Base-by-base conservation (phyloP, 2,329 filamentous ascomycete genomes). In the Colletotrichum sp. region DNA sequence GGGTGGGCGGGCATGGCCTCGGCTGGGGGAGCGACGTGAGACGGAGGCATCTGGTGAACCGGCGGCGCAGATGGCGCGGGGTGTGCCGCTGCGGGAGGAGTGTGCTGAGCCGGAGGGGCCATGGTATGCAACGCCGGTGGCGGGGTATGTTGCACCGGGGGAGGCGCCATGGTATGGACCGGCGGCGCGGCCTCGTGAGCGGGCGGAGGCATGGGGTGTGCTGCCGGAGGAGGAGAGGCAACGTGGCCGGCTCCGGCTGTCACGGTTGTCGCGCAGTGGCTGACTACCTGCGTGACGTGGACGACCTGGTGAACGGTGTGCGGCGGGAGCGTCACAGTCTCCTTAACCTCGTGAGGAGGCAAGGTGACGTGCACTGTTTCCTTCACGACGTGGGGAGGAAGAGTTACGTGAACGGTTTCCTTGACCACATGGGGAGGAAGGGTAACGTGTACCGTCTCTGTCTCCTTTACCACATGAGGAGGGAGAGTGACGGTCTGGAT, bases 391-490 rank as follows among this genome's bases (percentile, higher is more conserved):
- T 76, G 65, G 4, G 72, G 72, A 8, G 68, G 63, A 5, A 44
- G 52, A 12, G 76, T 76, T 0, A 74, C 71, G 44, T 74, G 69
- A 13, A 77, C 63, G 2, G 74, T 76, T 30, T 78, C 70, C 26
- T 75, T 75, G 18, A 78, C 65, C 5, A 39, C 62, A 9, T 68
- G 30, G 0, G 72, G 68, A 3, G 77, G 76, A 9, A 28, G 28
- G 5, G 75, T 77, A 26, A 77, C 64, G 21, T 76, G 74, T 8
- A 73, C 68, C 6, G 62, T 69, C 30, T 73, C 59, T 6, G 55
- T 59, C 55, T 59, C 24, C 24, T 59, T 59, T 0, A 59, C 55
- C 13, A 59, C 24, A 0, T 59, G 55, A 18, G 55, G 55, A 24
- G 55, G 55, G 15, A 59, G 55, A 16, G 55, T 59, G 13, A 59